phyloP scores from a whole-genome alignment of 139 green algal genomes.

The Edaphochlamys debaryana region DNA sequence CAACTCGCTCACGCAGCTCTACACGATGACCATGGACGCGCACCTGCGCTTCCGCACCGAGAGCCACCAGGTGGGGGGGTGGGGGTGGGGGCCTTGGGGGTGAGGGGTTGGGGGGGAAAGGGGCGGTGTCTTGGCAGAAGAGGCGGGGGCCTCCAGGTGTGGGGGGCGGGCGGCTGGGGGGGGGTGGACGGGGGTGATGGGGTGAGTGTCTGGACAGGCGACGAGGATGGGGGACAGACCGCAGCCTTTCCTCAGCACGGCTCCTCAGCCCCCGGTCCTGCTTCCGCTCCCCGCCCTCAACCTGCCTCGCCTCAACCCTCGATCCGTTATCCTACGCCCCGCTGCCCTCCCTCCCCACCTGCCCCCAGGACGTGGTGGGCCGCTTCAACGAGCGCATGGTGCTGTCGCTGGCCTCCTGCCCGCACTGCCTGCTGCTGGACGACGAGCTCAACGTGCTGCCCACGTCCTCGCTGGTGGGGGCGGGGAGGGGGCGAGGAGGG shows the following conservation, averaged over 20 bases:
- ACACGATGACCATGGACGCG: slow-evolving; percentile 97
- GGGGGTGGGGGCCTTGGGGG: too few relatives aligned
- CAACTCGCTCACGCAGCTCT: slow-evolving; percentile 91
- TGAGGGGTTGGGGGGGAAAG: too few relatives aligned
- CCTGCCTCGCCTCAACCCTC: too few relatives aligned
- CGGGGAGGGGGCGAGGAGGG: background rate
- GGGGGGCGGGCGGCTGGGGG: background rate
- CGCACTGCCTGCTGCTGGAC: slow-evolving; percentile 93
- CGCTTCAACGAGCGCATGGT: slow-evolving; percentile 99
- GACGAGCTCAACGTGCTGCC: slow-evolving; percentile 99
- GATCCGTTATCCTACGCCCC: too few relatives aligned
- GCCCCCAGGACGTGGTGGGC: slow-evolving; percentile 55
- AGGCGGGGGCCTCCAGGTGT: too few relatives aligned
- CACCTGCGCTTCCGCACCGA: slow-evolving; percentile 94
- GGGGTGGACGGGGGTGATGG: too few relatives aligned
- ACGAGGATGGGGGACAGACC: too few relatives aligned
- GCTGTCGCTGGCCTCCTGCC: slow-evolving; percentile 88
- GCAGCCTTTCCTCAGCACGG: too few relatives aligned
- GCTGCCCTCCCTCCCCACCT: background rate
- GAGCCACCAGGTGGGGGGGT: slow-evolving; percentile 82
- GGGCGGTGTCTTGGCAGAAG: background rate
- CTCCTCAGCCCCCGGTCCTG: too few relatives aligned
- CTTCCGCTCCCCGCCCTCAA: too few relatives aligned
- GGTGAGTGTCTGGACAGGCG: too few relatives aligned
- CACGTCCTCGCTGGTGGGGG: slow-evolving; percentile 64